Conservation (phyloP, 768 basidiomycete genomes). For the Termitomyces bulborhizus region DNA sequence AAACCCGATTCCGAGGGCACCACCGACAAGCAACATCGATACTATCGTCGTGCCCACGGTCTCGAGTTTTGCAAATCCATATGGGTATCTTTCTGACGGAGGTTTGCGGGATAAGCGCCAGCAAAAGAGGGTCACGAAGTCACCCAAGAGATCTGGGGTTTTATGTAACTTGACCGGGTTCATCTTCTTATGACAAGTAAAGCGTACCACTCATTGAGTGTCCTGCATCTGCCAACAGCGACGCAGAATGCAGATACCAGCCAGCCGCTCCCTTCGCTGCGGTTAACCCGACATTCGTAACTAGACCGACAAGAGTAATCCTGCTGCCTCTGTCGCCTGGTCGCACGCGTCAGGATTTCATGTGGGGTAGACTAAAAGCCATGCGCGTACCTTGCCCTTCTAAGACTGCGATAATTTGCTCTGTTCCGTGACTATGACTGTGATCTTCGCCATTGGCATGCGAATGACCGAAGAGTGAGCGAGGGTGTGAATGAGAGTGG, state of each 20-base stretch:
- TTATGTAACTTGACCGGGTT: constrained; percentile 2
- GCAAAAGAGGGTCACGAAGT: constrained; percentile 85
- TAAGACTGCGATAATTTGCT: constrained; percentile 62
- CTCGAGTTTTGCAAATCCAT: constrained; percentile 91
- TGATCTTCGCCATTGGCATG: constrained; percentile 59
- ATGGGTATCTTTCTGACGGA: constrained; percentile 78
- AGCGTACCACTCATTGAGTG: constrained; percentile 81
- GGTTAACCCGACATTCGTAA: constrained; percentile 78
- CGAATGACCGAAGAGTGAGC: constrained; percentile 58
- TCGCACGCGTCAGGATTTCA: constrained; percentile 1
- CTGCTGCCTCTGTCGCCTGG: constrained; percentile 75
- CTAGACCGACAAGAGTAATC: constrained; percentile 82
- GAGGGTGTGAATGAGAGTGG: constrained; percentile 49
- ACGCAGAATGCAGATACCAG: constrained; percentile 85
- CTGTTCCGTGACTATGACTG: constrained; percentile 51
- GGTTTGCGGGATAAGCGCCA: constrained; percentile 81
- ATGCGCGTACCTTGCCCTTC: constrained; percentile 53
- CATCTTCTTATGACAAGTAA: background rate
- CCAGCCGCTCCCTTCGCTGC: constrained; percentile 83
- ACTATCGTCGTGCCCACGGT: constrained; percentile 91
- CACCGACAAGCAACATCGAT: constrained; percentile 79
- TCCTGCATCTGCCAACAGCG: constrained; percentile 89
- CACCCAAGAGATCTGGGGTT: constrained; percentile 69
- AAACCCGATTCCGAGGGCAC: constrained; percentile 79
- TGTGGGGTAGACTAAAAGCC: background rate